Evolutionary conservation across 306 rosid species (phyloP).

Genomic region (Albizia julibrissin): DNA sequence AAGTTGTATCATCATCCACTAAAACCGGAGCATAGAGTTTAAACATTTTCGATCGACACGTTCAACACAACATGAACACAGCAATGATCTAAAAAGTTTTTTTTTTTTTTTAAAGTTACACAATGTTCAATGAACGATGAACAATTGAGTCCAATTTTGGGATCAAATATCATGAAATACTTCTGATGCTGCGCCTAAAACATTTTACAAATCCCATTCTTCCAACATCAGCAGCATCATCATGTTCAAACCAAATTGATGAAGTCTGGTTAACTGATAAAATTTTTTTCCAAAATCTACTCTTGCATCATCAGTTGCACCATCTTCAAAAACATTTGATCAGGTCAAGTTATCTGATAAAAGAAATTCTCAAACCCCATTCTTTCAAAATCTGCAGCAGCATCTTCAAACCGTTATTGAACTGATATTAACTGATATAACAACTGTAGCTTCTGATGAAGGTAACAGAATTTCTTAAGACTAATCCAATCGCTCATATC

Average conservation of each 20-base stretch:
- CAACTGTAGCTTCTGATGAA: background rate
- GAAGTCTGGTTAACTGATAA: background rate
- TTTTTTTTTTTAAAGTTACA: too few species aligned
- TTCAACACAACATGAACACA: background rate
- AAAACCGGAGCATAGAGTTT: background rate
- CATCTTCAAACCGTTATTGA: background rate
- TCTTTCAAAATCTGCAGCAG: background rate
- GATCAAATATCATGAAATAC: background rate
- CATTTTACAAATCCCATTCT: background rate
- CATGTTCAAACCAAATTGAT: background rate
- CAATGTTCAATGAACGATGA: too few species aligned
- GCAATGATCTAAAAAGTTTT: background rate
- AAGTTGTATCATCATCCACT: background rate
- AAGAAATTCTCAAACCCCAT: background rate
- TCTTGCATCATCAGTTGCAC: background rate
- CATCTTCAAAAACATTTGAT: background rate
- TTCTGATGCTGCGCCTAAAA: background rate
- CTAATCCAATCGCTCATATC: background rate
- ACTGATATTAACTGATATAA: background rate
- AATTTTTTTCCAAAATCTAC: background rate
- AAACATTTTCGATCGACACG: background rate
- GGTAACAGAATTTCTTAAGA: background rate
- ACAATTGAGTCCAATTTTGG: background rate
- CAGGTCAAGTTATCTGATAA: background rate
- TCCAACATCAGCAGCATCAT: background rate